Conservation (phyloP, 2,329 filamentous ascomycete species). For the Aspergillus pseudotamarii region DNA sequence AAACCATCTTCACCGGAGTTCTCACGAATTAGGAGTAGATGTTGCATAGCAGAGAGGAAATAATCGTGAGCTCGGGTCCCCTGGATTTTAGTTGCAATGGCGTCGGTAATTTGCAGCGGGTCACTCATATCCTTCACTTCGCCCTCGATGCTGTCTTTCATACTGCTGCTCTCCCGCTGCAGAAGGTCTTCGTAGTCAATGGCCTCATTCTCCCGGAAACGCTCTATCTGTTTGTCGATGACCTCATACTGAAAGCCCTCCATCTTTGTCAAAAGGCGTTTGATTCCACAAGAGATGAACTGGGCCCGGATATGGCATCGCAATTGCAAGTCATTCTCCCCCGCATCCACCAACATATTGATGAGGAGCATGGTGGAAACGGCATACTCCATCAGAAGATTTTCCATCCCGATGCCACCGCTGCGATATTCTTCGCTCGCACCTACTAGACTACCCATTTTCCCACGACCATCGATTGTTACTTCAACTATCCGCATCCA, state of each 20-base stretch:
- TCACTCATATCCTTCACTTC: conserved; percentile 92
- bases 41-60: conserved; percentile 92
- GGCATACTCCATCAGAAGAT: conserved; percentile 97
- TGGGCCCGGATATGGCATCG: conserved; percentile 93
- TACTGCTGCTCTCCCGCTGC: conserved; percentile 85
- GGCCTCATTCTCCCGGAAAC: conserved; percentile 88
- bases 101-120: conserved; percentile 89
- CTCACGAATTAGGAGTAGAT: conserved; percentile 88
- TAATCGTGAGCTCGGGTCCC: conserved; percentile 90
- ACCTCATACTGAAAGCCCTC: conserved; percentile 97
- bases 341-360: conserved; percentile 94
- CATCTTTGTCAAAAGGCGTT: conserved; percentile 94
- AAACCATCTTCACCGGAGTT: conserved; percentile 89
- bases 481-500: conserved; percentile 99
- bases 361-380: conserved; percentile 91
- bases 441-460: conserved; percentile 97
- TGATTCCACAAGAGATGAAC: conserved; percentile 94
- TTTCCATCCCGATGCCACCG: conserved; percentile 97
- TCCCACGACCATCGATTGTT: conserved; percentile 92
- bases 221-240: conserved; percentile 97
- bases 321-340: conserved; percentile 84
- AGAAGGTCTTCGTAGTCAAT: conserved; percentile 98
- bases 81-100: conserved; percentile 81
- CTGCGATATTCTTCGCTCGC: conserved; percentile 95
- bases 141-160: conserved; percentile 82